Conservation (phyloP, 169 alveolate genomes). For the Plasmodium coatneyi region DNA sequence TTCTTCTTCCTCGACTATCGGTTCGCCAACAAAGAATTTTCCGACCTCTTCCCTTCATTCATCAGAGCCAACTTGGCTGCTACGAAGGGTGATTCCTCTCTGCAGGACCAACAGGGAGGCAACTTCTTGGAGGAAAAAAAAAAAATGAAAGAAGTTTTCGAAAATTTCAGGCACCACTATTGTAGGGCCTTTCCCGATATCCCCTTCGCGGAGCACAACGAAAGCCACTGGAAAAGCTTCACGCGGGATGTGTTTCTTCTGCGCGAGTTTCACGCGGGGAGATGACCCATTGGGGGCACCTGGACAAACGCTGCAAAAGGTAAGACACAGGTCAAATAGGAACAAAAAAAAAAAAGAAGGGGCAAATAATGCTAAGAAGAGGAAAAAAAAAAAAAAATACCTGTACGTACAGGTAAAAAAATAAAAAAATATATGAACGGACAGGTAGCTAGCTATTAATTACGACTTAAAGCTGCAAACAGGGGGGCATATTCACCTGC, state of each 20-base stretch:
- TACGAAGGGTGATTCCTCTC: background rate
- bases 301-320: background rate
- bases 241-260: background rate
- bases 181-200: background rate
- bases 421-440: background rate
- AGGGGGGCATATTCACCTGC: no score
- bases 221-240: background rate
- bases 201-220: background rate
- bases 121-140: slow-evolving; percentile 7
- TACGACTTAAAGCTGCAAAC: background rate
- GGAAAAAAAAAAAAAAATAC: background rate
- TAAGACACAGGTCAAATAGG: background rate
- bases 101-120: background rate
- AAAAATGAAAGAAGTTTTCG: background rate
- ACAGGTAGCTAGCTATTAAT: background rate
- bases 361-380: background rate
- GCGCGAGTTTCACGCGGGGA: background rate
- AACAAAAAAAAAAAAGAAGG: background rate
- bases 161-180: background rate
- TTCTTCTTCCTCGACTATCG: slow-evolving; percentile 93
- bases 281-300: background rate
- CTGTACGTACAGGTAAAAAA: background rate
- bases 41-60: slow-evolving; percentile 80
- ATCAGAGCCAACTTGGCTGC: slow-evolving; percentile 45
- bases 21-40: slow-evolving; percentile 65